These are phyloP conservation scores for Kandelia obovata DNA, from an alignment of 345 rosid genomes.

Conservation along the genomic window DNA sequence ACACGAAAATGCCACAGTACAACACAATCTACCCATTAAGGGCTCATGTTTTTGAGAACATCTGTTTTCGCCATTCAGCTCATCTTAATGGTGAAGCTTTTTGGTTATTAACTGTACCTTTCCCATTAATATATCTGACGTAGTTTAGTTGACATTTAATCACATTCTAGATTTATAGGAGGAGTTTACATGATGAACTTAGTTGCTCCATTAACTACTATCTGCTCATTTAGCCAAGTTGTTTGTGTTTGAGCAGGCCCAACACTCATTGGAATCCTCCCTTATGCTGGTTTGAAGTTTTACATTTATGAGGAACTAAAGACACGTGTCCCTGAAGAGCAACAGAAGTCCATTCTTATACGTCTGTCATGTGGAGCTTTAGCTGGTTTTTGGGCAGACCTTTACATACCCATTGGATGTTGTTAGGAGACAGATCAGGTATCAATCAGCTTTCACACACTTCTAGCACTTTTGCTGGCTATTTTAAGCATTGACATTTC, in stretches of 20 bases:
- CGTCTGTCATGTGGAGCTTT: constrained; percentile 94
- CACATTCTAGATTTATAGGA: neutral
- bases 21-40: too few relatives aligned
- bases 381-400: constrained; percentile 95
- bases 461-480: neutral
- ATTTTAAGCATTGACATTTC: neutral
- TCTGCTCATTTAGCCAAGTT: constrained; percentile 9
- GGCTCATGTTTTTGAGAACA: neutral
- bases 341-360: constrained; percentile 75
- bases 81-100: neutral
- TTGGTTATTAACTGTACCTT: too few relatives aligned
- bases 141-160: neutral
- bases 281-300: constrained; percentile 94
- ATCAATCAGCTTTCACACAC: neutral
- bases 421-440: constrained; percentile 99
- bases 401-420: constrained; percentile 94
- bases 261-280: constrained; percentile 83
- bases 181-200: neutral
- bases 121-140: neutral
- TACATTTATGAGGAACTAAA: constrained; percentile 86
- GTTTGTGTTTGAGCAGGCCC: constrained; percentile 61
- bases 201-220: neutral
- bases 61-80: neutral
- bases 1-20: too few relatives aligned
- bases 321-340: constrained; percentile 89